These are phyloP conservation scores for Mucor saturninus DNA, from an alignment of 371 early-diverging fungal genomes.

Conservation along the genomic window DNA sequence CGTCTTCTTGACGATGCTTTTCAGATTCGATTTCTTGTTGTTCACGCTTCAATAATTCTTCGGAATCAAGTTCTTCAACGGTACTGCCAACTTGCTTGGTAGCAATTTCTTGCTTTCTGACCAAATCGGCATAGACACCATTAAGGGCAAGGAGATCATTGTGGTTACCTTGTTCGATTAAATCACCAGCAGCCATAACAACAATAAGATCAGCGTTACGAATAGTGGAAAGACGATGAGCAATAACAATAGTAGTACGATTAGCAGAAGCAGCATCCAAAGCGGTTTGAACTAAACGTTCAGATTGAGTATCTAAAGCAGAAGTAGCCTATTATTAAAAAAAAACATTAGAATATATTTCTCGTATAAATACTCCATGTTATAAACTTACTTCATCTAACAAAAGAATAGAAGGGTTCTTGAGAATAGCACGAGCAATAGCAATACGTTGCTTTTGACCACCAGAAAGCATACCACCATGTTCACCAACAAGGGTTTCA, in stretches of 20 bases:
- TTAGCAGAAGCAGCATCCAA: conserved; percentile 76
- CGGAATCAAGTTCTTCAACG: conserved; percentile 27
- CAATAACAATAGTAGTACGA: conserved; percentile 92
- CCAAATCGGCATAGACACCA: conserved; percentile 63
- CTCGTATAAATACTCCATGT: conserved; percentile 21
- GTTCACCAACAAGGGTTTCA: conserved; percentile 75
- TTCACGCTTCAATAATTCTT: conserved; percentile 45
- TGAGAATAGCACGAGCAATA: conserved; percentile 55
- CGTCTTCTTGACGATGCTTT: conserved; percentile 25
- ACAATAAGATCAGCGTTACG: conserved; percentile 85
- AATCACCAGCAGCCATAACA: conserved; percentile 74
- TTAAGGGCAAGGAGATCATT: conserved; percentile 57
- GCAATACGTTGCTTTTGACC: conserved; percentile 71
- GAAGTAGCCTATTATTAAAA: conserved; percentile 64
- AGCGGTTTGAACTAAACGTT: conserved; percentile 81
- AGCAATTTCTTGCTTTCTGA: conserved; percentile 60
- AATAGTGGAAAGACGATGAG: conserved; percentile 86
- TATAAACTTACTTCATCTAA: conserved; percentile 47
- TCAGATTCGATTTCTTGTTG: conserved; percentile 37
- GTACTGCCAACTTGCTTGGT: conserved; percentile 28
- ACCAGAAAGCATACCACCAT: conserved; percentile 77
- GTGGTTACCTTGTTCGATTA: conserved; percentile 79
- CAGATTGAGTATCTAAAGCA: conserved; percentile 80
- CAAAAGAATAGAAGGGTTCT: conserved; percentile 49
- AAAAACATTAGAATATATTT: background rate